phyloP scores from a whole-genome alignment of 2,329 filamentous ascomycete genomes.

The Diaporthe ampelina region DNA sequence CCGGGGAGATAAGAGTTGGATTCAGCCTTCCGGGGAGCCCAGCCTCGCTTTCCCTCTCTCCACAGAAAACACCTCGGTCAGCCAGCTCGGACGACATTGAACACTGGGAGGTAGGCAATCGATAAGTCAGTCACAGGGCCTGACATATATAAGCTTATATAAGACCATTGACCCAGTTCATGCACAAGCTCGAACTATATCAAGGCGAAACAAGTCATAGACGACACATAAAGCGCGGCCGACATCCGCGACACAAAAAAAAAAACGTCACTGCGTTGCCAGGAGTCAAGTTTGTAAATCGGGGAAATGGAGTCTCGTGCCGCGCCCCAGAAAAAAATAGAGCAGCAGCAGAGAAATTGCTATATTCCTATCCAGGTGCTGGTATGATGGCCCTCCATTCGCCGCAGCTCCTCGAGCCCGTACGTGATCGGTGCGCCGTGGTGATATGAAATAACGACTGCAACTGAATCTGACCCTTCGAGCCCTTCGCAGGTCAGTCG shows the following conservation, averaged over 20 bases:
- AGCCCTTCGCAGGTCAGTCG: constrained; percentile 35
- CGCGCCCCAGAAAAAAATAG: not conserved
- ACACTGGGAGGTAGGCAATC: not conserved
- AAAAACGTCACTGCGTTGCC: not conserved
- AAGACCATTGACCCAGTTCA: constrained; percentile 15
- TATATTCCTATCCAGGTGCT: constrained; percentile 20
- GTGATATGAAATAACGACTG: constrained; percentile 16
- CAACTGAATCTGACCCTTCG: constrained; percentile 28
- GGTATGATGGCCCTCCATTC: not conserved
- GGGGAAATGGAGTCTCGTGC: not conserved
- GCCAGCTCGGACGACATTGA: not conserved
- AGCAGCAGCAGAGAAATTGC: not conserved
- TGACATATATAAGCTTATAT: constrained; percentile 9
- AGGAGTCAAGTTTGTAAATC: not conserved
- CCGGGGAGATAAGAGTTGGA: not conserved
- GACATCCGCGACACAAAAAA: not conserved
- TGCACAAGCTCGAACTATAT: constrained; percentile 4
- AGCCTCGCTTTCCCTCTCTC: constrained; percentile 3
- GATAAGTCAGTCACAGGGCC: not conserved
- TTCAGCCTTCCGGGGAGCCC: not conserved
- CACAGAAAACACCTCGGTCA: not conserved
- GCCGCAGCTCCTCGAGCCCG: not conserved
- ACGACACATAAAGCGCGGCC: not conserved
- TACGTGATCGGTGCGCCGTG: not conserved
- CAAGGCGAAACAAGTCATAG: constrained; percentile 13